Percentiles rank a stretch among this genome's conserved stretches.
phyloP scores from a whole-genome alignment of 495 filamentous ascomycete genomes.

The Tuber calosporum region DNA sequence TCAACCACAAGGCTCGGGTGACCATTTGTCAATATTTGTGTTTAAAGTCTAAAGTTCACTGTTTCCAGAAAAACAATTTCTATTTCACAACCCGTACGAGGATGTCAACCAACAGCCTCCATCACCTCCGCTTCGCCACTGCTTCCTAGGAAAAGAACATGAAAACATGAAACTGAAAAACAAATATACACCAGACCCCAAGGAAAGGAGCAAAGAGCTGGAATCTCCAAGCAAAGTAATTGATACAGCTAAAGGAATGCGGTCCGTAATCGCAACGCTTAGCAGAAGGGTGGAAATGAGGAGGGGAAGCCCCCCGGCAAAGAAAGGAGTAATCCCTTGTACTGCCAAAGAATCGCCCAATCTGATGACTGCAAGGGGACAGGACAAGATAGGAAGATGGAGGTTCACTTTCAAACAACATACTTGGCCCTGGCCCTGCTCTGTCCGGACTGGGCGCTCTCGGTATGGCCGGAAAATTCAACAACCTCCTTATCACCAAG shows the following conservation, averaged over 20 bases:
- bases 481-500: conserved; percentile 66
- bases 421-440: conserved; percentile 93
- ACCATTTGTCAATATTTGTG: background rate
- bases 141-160: background rate
- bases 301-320: background rate
- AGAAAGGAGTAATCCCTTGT: background rate
- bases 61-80: background rate
- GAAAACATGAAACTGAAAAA: background rate
- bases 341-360: background rate
- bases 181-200: background rate
- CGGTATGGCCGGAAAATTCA: conserved; percentile 95
- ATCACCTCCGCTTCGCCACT: background rate
- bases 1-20: background rate
- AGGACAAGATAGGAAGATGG: background rate
- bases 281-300: background rate
- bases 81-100: background rate
- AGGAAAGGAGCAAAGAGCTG: background rate
- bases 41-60: too few species aligned
- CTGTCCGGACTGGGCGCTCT: conserved; percentile 84
- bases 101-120: background rate
- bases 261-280: background rate
- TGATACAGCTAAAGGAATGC: background rate
- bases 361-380: background rate
- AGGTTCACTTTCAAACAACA: conserved; percentile 53
- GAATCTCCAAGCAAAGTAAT: background rate